Evolutionary conservation across 2,329 filamentous ascomycete genomes (phyloP), one percentile per base, ranked within the genome.

Genomic region (Magnaporthales sp.): DNA sequence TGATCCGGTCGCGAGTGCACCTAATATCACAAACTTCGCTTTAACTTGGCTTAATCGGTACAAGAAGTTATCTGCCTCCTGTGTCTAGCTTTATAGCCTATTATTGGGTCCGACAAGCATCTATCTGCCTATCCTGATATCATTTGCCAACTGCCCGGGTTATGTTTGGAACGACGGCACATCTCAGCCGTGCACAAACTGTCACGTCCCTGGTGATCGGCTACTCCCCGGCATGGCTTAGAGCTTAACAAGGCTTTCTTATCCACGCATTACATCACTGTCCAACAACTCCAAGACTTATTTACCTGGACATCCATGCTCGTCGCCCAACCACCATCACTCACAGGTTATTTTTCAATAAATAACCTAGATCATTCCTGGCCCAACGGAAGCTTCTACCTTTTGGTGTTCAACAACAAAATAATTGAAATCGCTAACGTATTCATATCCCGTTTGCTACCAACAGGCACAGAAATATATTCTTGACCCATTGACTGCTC

Each of bases 401-500:
- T n/a, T 46, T 10, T n/a, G 38, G 4, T 4, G 2, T 46, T 9
- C 2, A 15, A 10, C 26, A 38, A 24, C 13, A 8, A 30, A 32
- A 24, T 38, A 63, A 63, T 38, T 24, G 29, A 63, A 38, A 15
- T 10, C 8, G 38, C 38, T 46, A 46, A 46, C n/a, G n/a, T 19
- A 46, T n/a, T n/a, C 38, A 46, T n/a, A 13, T 61, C 30, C 56
- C 10, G 46, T 61, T 46, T 58, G 54, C 70, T 63, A 66, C 64
- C 56, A n/a, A 67, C 73, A 91, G 89, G 87, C 89, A 60, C 80
- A 83, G 66, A 83, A 86, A 72, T 88, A 89, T 73, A 80, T 92
- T 61, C 84, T 92, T 70, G 88, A 90, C 71, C 90, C 90, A 70
- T 79, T 92, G 69, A 87, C 81, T 71, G 88, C 83, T 26, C 88